phyloP scores from a whole-genome alignment of 2,329 filamentous ascomycete species.

The Microsporum ferrugineum region DNA sequence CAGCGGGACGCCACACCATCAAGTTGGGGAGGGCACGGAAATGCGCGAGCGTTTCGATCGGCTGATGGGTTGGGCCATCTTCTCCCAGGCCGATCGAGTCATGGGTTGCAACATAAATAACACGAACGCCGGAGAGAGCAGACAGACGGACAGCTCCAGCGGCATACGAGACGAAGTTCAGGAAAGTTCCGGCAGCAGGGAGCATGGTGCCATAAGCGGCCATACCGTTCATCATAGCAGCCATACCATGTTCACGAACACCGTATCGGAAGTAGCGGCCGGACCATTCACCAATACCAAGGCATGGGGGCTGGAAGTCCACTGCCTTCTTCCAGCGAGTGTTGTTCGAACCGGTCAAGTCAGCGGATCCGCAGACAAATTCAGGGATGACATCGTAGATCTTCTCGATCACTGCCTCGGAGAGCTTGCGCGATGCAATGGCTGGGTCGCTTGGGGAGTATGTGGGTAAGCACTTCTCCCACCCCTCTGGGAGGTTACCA shows the following conservation, averaged over 20 bases:
- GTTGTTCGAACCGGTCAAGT: slow-evolving; percentile 97
- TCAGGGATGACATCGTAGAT: slow-evolving; percentile 76
- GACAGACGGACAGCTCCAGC: slow-evolving; percentile 91
- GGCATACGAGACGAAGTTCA: slow-evolving; percentile 98
- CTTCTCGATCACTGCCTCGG: slow-evolving; percentile 82
- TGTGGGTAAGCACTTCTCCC: slow-evolving; percentile 84
- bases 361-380: slow-evolving; percentile 88
- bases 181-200: slow-evolving; percentile 89
- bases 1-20: slow-evolving; percentile 98
- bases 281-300: slow-evolving; percentile 74
- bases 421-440: slow-evolving; percentile 88
- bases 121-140: slow-evolving; percentile 76
- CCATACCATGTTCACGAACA: slow-evolving; percentile 44
- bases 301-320: slow-evolving; percentile 88
- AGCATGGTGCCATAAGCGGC: slow-evolving; percentile 91
- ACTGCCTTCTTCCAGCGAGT: slow-evolving; percentile 94
- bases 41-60: slow-evolving; percentile 94
- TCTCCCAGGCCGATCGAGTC: slow-evolving; percentile 98
- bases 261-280: slow-evolving; percentile 65
- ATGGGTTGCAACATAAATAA: slow-evolving; percentile 94
- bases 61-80: slow-evolving; percentile 97
- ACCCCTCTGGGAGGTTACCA: slow-evolving; percentile 82
- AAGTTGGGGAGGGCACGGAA: slow-evolving; percentile 98
- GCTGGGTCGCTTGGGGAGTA: slow-evolving; percentile 80
- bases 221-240: slow-evolving; percentile 56